These are phyloP conservation scores for Leishmania tropica DNA, from an alignment of 208 protist genomes.

Conservation along the genomic window DNA sequence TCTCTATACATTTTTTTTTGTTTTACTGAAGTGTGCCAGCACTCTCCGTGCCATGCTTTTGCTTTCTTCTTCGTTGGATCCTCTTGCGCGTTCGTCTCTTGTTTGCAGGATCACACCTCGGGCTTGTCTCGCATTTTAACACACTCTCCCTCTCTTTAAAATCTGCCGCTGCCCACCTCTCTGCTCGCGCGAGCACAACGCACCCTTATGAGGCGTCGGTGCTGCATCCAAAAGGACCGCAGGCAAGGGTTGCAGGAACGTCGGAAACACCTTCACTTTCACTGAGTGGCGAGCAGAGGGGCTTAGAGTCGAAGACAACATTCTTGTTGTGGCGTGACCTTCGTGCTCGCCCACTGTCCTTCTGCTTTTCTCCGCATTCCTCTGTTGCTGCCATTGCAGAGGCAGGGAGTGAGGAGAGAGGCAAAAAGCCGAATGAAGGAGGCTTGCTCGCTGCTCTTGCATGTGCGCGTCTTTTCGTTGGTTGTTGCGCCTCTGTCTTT, in stretches of 20 bases:
- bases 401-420: neutral
- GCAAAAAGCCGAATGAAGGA: neutral
- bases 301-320: neutral
- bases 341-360: neutral
- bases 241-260: neutral
- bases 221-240: neutral
- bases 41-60: neutral
- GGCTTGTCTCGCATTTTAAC: neutral
- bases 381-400: neutral
- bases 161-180: neutral
- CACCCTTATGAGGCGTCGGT: neutral
- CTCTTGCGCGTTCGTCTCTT: neutral
- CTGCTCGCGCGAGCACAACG: neutral
- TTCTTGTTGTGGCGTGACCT: neutral
- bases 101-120: neutral
- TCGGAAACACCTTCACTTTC: neutral
- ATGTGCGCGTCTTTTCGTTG: neutral
- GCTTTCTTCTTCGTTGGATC: neutral
- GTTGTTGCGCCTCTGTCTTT: neutral
- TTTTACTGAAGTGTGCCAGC: neutral
- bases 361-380: neutral
- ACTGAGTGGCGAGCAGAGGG: neutral
- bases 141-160: neutral
- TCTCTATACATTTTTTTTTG: constrained; percentile 3
- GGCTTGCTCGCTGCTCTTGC: neutral